These are phyloP conservation scores for Nothopassalora personata DNA, from an alignment of 2,329 filamentous ascomycete species.

Conservation along the genomic window DNA sequence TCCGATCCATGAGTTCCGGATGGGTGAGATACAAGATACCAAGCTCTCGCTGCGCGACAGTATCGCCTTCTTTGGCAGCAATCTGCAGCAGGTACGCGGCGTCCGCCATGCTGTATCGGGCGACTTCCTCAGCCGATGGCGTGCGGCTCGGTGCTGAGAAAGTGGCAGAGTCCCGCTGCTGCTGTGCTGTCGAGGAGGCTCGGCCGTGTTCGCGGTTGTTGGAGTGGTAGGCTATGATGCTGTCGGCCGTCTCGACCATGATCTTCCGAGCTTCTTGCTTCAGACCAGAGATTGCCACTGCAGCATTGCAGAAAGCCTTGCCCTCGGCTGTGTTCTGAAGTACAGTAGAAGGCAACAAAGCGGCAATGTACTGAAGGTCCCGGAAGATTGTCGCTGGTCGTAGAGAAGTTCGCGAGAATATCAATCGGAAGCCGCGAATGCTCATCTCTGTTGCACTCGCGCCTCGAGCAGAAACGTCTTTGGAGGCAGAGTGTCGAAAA, in stretches of 20 bases:
- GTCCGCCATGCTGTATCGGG: conserved; percentile 68
- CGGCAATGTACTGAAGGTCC: conserved; percentile 53
- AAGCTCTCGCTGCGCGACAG: conserved; percentile 85
- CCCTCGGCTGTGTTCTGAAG: conserved; percentile 52
- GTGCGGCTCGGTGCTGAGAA: conserved; percentile 25
- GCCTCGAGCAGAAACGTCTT: not conserved
- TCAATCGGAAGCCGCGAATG: conserved; percentile 25
- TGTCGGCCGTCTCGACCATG: conserved; percentile 71
- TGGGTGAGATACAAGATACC: conserved; percentile 90
- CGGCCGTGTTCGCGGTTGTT: conserved; percentile 49
- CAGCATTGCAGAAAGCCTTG: conserved; percentile 87
- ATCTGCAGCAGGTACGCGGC: conserved; percentile 88
- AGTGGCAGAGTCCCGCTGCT: conserved; percentile 30
- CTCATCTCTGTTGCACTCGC: conserved; percentile 10
- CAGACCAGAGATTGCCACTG: conserved; percentile 77
- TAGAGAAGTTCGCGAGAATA: conserved; percentile 43
- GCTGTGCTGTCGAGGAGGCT: conserved; percentile 30
- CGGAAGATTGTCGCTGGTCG: conserved; percentile 46
- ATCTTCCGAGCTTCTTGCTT: conserved; percentile 83
- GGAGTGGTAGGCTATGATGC: conserved; percentile 64
- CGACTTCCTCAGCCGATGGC: conserved; percentile 35
- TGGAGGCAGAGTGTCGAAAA: not conserved
- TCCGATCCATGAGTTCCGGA: conserved; percentile 73
- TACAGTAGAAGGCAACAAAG: conserved; percentile 54
- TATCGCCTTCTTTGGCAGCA: conserved; percentile 84